A percentile compares a stretch with the other conserved stretches of the same genome.
Conservation (phyloP, 2,329 filamentous ascomycete species). For the Clarireedia monteithiana region DNA sequence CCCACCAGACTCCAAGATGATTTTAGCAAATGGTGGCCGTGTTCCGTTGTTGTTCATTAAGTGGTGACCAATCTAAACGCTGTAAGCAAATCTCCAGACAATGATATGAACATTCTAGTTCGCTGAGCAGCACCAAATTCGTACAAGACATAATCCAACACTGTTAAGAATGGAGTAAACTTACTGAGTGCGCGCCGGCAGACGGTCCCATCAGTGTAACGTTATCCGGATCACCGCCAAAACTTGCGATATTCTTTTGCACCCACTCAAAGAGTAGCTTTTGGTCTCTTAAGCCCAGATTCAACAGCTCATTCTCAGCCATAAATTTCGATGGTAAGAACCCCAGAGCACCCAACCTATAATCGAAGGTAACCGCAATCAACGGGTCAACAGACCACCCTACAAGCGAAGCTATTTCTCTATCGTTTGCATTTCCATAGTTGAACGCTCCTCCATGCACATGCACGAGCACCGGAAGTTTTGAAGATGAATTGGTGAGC, state of each 20-base stretch:
- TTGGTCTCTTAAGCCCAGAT: slow-evolving; percentile 59
- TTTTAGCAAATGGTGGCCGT: slow-evolving; percentile 39
- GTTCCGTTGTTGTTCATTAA: slow-evolving; percentile 41
- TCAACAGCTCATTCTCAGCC: slow-evolving; percentile 47
- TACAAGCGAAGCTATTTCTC: slow-evolving; percentile 48
- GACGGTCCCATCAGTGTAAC: slow-evolving; percentile 55
- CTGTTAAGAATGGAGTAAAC: slow-evolving; percentile 11
- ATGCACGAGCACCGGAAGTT: slow-evolving; percentile 48
- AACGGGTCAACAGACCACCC: slow-evolving; percentile 44
- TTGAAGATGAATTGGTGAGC: slow-evolving; percentile 13
- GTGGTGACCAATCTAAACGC: slow-evolving; percentile 55
- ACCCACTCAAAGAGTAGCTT: slow-evolving; percentile 52
- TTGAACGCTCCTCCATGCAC: slow-evolving; percentile 59
- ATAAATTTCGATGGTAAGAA: slow-evolving; percentile 56
- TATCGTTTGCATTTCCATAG: slow-evolving; percentile 36
- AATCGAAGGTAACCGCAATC: slow-evolving; percentile 52
- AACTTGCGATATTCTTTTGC: slow-evolving; percentile 46
- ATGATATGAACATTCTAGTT: background rate
- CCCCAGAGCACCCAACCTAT: slow-evolving; percentile 58
- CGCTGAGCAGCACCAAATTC: too few relatives aligned
- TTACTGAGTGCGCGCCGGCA: slow-evolving; percentile 54
- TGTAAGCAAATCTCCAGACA: background rate
- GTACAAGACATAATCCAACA: background rate
- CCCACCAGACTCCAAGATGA: slow-evolving; percentile 50
- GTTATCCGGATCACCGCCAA: slow-evolving; percentile 51